Evolutionary conservation across 2,329 filamentous ascomycete species (phyloP), one percentile per base, ranked within the genome.

Genomic region (Ceratocystis huliohia): DNA sequence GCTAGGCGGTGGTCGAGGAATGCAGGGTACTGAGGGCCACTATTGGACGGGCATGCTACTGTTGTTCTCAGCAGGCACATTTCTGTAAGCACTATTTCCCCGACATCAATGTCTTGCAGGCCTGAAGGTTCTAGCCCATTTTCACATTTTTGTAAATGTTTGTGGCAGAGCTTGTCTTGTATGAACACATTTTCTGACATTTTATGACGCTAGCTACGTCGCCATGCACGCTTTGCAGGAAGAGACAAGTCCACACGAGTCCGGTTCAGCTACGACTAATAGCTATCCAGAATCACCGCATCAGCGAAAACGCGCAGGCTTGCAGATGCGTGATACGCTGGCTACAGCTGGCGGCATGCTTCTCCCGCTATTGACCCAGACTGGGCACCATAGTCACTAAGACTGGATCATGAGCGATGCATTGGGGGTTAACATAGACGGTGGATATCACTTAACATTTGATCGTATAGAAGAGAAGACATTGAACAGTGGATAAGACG

Each of bases 181-280:
- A 10, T 37, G 33, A 37, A 37, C 33, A 8, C 33, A 41, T 41
- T 20, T 63, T 28, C 61, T 41, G 45, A 28, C 59, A 33, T 30
- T 48, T 33, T 44, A n/a, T 17, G 44, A 13, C 22, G 45, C 22
- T 69, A 95, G 91, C 71, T 96, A 97, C 73, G 94, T 99, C 56
- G 94, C 94, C 0, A 96, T 97, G 92, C 94, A 99, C 73, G 91
- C 92, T 0, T 96, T 97, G 91, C 89, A 95, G 73, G 92, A 96
- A 72, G 84, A 86, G 25, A 78, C 80, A 64, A 75, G 76, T 7
- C 74, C 76, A 1, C 77, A 81, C 37, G 80, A 85, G 69, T 79
- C 84, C n/a, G 78, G 82, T 67, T 71, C 75, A 0, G 85, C 86
- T 69, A 81, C 84, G 64, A 25, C 22, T 22, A n/a, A 50, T 22